These are phyloP conservation scores for Saturnispora sanitii DNA, from an alignment of 805 yeast species.

Conservation along the genomic window DNA sequence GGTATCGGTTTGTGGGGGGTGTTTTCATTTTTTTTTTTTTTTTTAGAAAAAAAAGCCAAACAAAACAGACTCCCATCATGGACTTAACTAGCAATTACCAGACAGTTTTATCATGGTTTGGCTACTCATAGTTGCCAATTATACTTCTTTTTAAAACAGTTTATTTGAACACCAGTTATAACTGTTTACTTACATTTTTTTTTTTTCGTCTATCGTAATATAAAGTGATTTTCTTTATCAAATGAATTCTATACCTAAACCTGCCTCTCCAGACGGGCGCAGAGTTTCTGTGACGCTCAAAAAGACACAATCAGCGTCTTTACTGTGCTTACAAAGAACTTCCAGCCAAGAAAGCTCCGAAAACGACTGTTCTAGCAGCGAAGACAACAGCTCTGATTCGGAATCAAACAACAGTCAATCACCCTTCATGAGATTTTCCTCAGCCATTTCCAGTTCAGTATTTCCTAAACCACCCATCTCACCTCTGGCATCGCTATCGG, in stretches of 20 bases:
- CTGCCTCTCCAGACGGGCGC: neutral
- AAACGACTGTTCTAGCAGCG: neutral
- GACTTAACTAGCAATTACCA: no score
- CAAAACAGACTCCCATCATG: no score
- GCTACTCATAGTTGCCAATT: no score
- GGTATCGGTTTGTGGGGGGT: neutral
- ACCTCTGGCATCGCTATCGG: neutral
- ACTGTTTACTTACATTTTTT: no score
- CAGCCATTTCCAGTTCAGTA: no score
- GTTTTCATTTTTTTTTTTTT: no score
- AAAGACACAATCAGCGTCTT: slow-evolving; percentile 10
- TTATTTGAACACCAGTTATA: no score
- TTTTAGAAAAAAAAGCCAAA: no score
- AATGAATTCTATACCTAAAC: neutral
- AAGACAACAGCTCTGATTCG: neutral
- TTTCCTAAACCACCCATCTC: neutral
- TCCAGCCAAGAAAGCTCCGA: neutral
- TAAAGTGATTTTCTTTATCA: neutral
- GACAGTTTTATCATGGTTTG: no score
- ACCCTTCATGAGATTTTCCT: no score
- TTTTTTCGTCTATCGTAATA: neutral
- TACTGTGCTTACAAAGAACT: slow-evolving; percentile 2
- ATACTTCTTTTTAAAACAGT: no score
- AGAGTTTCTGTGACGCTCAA: neutral
- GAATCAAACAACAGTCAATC: no score